A percentile compares a stretch with the other conserved stretches of the same genome.
phyloP scores from a whole-genome alignment of 305 asterid species.

The Solanum hybrid region DNA sequence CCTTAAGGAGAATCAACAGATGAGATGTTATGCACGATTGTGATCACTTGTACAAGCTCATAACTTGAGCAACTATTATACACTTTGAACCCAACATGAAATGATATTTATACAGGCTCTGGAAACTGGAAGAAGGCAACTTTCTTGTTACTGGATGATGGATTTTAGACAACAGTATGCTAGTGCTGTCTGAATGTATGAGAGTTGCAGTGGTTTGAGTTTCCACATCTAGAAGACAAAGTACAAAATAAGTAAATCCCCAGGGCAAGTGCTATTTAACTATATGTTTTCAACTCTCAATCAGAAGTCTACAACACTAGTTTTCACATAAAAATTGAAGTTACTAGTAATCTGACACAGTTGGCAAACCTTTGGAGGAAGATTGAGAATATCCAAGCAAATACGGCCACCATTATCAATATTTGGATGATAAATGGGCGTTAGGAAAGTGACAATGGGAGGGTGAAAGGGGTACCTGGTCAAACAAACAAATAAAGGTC shows the following conservation, averaged over 20 bases:
- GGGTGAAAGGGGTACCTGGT: slow-evolving; percentile 86
- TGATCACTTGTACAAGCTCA: not conserved
- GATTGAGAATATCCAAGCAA: slow-evolving; percentile 87
- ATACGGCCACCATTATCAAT: slow-evolving; percentile 83
- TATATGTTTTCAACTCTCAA: not conserved
- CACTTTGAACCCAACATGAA: not conserved
- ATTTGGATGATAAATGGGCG: slow-evolving; percentile 80
- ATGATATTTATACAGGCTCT: not conserved
- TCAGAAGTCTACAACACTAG: not conserved
- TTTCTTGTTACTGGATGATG: not conserved
- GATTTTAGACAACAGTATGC: not conserved
- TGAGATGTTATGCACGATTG: not conserved
- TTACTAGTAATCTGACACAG: not conserved
- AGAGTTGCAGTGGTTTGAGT: not conserved
- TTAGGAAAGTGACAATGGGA: slow-evolving; percentile 63
- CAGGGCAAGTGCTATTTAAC: not conserved
- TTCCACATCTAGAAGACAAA: not conserved
- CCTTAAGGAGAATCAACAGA: not conserved
- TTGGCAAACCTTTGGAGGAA: slow-evolving; percentile 69
- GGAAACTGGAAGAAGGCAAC: not conserved
- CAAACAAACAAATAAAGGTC: not conserved
- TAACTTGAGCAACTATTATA: not conserved
- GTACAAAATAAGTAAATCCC: not conserved
- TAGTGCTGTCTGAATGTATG: not conserved
- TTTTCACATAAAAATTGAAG: not conserved